Percentiles rank a stretch among this genome's conserved stretches.
Evolutionary conservation across 331 rosid genomes (phyloP).

Genomic region (Quercus lobata): DNA sequence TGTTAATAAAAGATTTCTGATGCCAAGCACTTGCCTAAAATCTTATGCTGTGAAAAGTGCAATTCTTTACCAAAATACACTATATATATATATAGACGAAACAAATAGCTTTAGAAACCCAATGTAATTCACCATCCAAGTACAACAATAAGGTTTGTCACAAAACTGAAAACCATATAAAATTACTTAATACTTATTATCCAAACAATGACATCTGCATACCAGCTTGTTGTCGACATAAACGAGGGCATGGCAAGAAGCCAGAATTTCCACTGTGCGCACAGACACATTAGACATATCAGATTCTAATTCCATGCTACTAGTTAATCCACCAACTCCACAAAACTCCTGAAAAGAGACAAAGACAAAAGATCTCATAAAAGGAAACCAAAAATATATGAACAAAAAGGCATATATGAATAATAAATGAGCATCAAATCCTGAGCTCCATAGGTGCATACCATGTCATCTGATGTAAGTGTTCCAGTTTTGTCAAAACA

Average conservation of each 20-base stretch:
- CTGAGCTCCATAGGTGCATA: slow-evolving; percentile 27
- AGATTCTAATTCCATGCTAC: slow-evolving; percentile 60
- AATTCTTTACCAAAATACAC: background rate
- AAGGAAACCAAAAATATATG: background rate
- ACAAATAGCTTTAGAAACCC: background rate
- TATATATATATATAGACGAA: background rate
- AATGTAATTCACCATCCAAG: background rate
- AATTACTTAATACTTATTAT: background rate
- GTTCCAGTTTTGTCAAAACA: slow-evolving; percentile 99
- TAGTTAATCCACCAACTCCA: slow-evolving; percentile 78
- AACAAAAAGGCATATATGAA: background rate
- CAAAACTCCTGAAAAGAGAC: slow-evolving; percentile 67
- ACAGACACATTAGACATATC: slow-evolving; percentile 62
- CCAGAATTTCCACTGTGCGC: slow-evolving; percentile 80
- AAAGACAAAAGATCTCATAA: background rate
- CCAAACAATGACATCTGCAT: slow-evolving; percentile 12
- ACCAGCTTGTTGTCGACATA: slow-evolving; percentile 98
- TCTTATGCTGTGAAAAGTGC: background rate
- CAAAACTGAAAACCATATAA: background rate
- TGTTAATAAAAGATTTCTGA: background rate
- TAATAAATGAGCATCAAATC: slow-evolving; percentile 1
- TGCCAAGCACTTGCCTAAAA: background rate
- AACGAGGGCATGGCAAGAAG: slow-evolving; percentile 98
- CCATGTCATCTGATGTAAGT: slow-evolving; percentile 99
- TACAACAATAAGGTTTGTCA: background rate